A percentile compares a stretch with the other conserved stretches of the same genome.
phyloP scores from a whole-genome alignment of 345 rosid species.

The Brassica juncea region DNA sequence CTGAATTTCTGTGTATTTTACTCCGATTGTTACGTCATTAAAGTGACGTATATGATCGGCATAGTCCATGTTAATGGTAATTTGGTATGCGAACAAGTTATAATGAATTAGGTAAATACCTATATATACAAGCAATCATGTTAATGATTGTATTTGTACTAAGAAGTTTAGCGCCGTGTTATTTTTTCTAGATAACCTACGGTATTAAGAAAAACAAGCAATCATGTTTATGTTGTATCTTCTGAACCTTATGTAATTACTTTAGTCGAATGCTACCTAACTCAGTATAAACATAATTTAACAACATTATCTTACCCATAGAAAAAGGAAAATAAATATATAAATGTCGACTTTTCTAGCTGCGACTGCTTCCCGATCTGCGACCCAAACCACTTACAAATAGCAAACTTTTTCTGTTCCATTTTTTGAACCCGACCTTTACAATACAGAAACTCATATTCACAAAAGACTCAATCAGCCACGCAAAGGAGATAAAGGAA shows the following conservation, averaged over 20 bases:
- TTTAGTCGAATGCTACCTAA: slow-evolving; percentile 5
- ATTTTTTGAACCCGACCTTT: neutral
- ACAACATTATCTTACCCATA: neutral
- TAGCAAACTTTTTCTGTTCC: too few species aligned
- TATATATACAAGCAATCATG: too few species aligned
- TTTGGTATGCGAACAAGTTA: neutral
- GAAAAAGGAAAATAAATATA: neutral
- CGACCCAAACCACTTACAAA: neutral
- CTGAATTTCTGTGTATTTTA: neutral
- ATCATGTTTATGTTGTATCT: neutral
- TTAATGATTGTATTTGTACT: neutral
- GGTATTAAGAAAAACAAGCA: neutral
- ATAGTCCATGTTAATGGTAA: neutral
- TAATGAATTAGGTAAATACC: neutral
- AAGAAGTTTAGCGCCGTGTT: neutral
- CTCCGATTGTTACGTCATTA: slow-evolving; percentile 3
- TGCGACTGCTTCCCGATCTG: slow-evolving; percentile 9
- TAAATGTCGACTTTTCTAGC: neutral
- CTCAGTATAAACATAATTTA: neutral
- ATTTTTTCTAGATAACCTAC: neutral
- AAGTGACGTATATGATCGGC: slow-evolving; percentile 8
- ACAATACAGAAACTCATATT: neutral
- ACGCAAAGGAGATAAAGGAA: neutral
- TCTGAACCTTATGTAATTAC: neutral
- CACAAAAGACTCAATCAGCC: neutral